Conservation (phyloP, 345 rosid species). For the Salix suchowensis region DNA sequence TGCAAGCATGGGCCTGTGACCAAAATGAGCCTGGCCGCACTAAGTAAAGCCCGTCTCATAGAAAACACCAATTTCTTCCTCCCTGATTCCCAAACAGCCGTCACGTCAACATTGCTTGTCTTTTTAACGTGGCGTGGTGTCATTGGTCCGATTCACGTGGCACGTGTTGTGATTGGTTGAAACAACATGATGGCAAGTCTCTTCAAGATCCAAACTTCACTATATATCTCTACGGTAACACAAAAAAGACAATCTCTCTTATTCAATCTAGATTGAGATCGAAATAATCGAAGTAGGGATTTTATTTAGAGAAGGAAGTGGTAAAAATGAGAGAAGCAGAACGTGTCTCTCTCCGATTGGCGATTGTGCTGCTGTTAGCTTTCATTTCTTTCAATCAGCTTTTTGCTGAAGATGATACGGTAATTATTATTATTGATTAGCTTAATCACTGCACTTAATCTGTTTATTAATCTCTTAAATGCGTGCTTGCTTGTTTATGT, state of each 20-base stretch:
- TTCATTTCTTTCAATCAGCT: conserved; percentile 44
- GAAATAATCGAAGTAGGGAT: conserved; percentile 6
- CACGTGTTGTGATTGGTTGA: conserved; percentile 29
- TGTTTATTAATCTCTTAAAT: neutral
- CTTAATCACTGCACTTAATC: neutral
- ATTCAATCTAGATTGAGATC: neutral
- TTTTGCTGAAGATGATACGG: conserved; percentile 54
- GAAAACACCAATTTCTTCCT: neutral
- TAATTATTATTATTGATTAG: conserved; percentile 13
- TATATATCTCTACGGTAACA: neutral
- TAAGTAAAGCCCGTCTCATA: conserved; percentile 13
- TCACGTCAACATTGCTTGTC: neutral
- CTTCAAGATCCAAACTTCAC: conserved; percentile 20
- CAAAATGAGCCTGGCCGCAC: neutral
- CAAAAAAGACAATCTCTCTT: neutral
- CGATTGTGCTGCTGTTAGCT: conserved; percentile 42
- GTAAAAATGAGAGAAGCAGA: conserved; percentile 30
- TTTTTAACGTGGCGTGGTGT: conserved; percentile 8
- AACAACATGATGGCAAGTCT: conserved; percentile 20
- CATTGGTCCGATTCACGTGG: conserved; percentile 33
- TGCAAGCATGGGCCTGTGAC: fast-evolving
- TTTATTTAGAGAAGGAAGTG: neutral
- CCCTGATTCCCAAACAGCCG: neutral
- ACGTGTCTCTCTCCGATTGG: conserved; percentile 33
- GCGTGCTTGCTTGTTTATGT: neutral